phyloP scores from a whole-genome alignment of 2,329 filamentous ascomycete genomes.

The Massarina eburnea region DNA sequence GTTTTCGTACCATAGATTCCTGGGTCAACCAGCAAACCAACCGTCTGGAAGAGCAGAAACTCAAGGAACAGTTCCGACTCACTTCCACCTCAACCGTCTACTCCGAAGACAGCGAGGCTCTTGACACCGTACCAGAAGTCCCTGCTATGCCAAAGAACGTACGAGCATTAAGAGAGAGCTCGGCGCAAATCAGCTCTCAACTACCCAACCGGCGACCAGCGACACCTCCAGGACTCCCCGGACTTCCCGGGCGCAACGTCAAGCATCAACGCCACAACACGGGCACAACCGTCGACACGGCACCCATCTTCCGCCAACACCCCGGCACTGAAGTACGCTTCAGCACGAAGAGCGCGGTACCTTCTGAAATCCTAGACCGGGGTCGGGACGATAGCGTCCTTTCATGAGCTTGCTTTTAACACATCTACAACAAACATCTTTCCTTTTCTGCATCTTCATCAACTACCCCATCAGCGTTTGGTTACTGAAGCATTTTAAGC shows the following conservation, averaged over 20 bases:
- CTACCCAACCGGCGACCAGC: slow-evolving; percentile 5
- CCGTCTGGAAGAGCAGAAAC: slow-evolving; percentile 39
- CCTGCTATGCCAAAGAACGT: slow-evolving; percentile 28
- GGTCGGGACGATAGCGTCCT: slow-evolving; percentile 17
- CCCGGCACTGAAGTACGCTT: slow-evolving; percentile 45
- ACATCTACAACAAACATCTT: not conserved
- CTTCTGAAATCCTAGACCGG: slow-evolving; percentile 42
- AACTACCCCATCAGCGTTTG: slow-evolving; percentile 1
- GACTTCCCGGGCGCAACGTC: slow-evolving; percentile 33
- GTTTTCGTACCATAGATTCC: slow-evolving; percentile 45
- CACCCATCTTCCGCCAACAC: slow-evolving; percentile 44
- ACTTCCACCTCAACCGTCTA: slow-evolving; percentile 30
- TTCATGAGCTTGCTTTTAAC: slow-evolving; percentile 10
- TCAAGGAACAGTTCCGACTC: slow-evolving; percentile 38
- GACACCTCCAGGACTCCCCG: slow-evolving; percentile 16
- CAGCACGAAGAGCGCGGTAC: slow-evolving; percentile 40
- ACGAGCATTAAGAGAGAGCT: slow-evolving; percentile 8
- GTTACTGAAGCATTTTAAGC: not conserved
- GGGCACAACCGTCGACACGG: slow-evolving; percentile 34
- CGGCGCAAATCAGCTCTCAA: slow-evolving; percentile 3
- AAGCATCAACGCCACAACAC: slow-evolving; percentile 40
- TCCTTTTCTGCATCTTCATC: not conserved
- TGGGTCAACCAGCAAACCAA: slow-evolving; percentile 46
- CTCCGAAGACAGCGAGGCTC: slow-evolving; percentile 22
- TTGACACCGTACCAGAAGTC: slow-evolving; percentile 28